Base-by-base conservation (phyloP, 495 filamentous ascomycete species). In the Neurospora sp. region DNA sequence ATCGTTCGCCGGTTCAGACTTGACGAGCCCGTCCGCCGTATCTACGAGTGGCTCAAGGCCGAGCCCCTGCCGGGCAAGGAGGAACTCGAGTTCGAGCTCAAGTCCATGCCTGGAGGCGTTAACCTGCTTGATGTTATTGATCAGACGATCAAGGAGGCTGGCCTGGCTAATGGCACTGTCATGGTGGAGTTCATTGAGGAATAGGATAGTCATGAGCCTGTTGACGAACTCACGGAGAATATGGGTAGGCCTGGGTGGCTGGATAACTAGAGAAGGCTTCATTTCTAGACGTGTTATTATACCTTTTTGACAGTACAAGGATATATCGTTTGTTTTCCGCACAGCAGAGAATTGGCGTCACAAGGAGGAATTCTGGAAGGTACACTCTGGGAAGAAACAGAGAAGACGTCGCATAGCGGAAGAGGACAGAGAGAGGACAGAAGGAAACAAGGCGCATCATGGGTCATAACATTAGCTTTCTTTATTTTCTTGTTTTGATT, bases 11-110 rank as follows among this genome's bases (percentile, higher is more conserved):
- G 91, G 16, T 99, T 99, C 82, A 79, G 85, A 9, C 79, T 94
- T n/a, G 80, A 88, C n/a, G 96, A 99, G 68, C 87, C 87, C 0
- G 94, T 99, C 7, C 83, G 88, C 65, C 87, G 93, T 14, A 88
- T 99, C 41, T 99, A 95, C 78, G 96, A 99, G 83, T 99, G 95
- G 93, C 88, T 99, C 48, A 98, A 98, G 82, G 92, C 94, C 5
- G 89, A 93, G 38, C 88, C 91, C 16, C 77, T 91, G 70, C 89
- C 91, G 70, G 94, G 91, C 69, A 94, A 94, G 80, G 88, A 88
- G 41, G 93, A 91, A 0, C 82, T 91, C 22, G 77, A 88, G 68
- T 98, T 99, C 82, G 96, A 97, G 76, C 87, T 99, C 72, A 92
- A 93, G 77, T 75, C 79, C 10, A 82, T 85, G 80, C 88, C 87